These are phyloP conservation scores for Blattamonas nauphoetae DNA, from an alignment of 78 protist genomes.

Conservation along the genomic window DNA sequence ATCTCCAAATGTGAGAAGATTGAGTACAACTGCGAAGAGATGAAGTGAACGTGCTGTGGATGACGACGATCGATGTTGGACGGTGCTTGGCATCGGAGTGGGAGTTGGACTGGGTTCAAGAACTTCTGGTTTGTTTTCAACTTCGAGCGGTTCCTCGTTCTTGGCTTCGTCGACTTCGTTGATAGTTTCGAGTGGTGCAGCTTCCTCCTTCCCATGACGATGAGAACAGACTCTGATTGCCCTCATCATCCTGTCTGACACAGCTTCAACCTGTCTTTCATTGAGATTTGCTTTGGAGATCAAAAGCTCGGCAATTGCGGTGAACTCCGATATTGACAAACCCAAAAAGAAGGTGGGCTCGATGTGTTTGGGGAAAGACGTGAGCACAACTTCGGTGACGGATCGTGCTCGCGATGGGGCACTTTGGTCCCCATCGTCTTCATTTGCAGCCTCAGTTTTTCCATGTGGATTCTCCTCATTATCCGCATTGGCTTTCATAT, in stretches of 20 bases:
- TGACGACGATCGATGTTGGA: too few relatives aligned
- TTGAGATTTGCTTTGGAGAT: not conserved
- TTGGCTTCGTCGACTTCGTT: too few relatives aligned
- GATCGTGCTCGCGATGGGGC: not conserved
- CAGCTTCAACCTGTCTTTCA: not conserved
- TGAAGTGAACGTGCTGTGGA: too few relatives aligned
- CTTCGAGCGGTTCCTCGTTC: too few relatives aligned
- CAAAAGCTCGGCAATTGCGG: not conserved
- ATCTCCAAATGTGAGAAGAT: not conserved
- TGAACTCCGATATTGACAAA: not conserved
- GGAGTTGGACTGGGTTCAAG: too few relatives aligned
- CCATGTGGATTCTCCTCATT: too few relatives aligned
- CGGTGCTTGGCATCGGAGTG: too few relatives aligned
- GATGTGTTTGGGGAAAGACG: not conserved
- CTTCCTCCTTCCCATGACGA: too few relatives aligned
- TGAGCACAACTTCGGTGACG: not conserved
- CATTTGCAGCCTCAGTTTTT: too few relatives aligned
- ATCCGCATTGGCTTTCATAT: not conserved
- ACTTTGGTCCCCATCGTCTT: not conserved
- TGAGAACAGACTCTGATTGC: not conserved
- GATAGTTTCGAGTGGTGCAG: too few relatives aligned
- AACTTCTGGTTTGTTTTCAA: too few relatives aligned
- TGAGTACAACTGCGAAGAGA: not conserved
- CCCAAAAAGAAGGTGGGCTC: not conserved
- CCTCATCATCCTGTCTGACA: not conserved